Base-by-base conservation (phyloP, 116 monocot species). In the Zostera marina region DNA sequence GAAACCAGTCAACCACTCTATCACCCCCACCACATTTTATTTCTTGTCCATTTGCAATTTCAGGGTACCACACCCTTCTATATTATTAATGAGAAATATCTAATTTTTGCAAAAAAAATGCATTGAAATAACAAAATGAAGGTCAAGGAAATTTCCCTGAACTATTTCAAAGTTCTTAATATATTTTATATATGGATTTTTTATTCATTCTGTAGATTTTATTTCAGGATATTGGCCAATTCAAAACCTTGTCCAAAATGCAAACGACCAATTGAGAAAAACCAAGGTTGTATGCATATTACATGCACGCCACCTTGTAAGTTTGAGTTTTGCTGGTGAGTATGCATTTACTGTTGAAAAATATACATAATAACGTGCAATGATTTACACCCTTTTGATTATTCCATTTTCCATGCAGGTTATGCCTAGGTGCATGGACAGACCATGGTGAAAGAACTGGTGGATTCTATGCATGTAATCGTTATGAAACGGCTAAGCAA, bases 281-380 rank as follows among this genome's bases (percentile, higher is more conserved):
- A 96, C 54, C 89, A 96, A 60, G 94, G 94, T 8, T 96, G 94
- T 58, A 96, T 96, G 94, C 94, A 96, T 76, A 96, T 96, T 63
- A 96, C 94, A 38, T 96, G 94, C 58, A 84, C 94, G 22, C 89
- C 94, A 68, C 89, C 94, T 47, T 96, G 94, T 67, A 96, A 88
- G 78, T 82, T 81, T 74, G 94, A 96, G 65, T 96, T 96, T 61
- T 96, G 94, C 80, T 96, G 94, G 94, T 94, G 84, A 26, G 59
- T 21, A 1, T 59, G 7, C 22, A 13, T 59, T 13, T 11, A 47
- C 22, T 52, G 13, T 2, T 10, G 5, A 5, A 2, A 32, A 52
- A 39, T 42, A 41, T 20, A 39, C 14, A 40, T 41, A 41, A 41
- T 10, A 7, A 17, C 7, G 11, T 63, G 41, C 44, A 62, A 9